Base-by-base conservation (phyloP, 2,329 filamentous ascomycete genomes). In the Elsinoe arachidis region DNA sequence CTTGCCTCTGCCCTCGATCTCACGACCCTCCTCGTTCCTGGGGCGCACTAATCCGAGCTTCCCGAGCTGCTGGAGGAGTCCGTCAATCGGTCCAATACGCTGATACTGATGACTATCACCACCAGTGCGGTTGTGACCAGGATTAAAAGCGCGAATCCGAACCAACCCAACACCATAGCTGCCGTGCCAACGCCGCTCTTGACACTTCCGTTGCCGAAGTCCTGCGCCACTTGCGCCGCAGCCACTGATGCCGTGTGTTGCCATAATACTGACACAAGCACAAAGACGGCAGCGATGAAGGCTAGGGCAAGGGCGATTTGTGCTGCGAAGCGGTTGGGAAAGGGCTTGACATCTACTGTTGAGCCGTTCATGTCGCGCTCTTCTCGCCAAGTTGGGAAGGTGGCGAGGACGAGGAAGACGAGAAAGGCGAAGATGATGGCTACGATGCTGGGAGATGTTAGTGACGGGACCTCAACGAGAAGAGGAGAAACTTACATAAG, bases 91-190 rank as follows among this genome's bases (percentile, higher is more conserved):
- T 83, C 80, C 63, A 96, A 75, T 58, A 96, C 80, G 64, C 85
- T 82, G 69, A 96, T 93, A 74, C 90, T 96, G 71, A 97, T 76
- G 67, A 96, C 96, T 90, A 97, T 97, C 67, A 96, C 87, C 61
- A 99, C 77, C 72, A 97, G 73, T 57, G 92, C 93, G 67, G 97
- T 93, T 51, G 92, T 97, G 55, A 97, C 92, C 61, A 97, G 86
- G 66, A 99, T 95, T 63, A 99, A 79, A 55, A 97, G 73, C 19
- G 88, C 87, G 68, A 99, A 97, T 41, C 89, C 88, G 73, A 99
- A 97, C 93, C 93, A 99, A 59, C 93, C 93, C 68, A 99, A 79
- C 15, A 96, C 88, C 89, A 99, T 97, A 58, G 93, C 92, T 38
- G 86, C 88, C 51, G 89, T 91, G n/a, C 91, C 91, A 11, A 96